These are phyloP conservation scores for Flaveria sonorensis DNA, from an alignment of 129 eudicot species.

Conservation along the genomic window DNA sequence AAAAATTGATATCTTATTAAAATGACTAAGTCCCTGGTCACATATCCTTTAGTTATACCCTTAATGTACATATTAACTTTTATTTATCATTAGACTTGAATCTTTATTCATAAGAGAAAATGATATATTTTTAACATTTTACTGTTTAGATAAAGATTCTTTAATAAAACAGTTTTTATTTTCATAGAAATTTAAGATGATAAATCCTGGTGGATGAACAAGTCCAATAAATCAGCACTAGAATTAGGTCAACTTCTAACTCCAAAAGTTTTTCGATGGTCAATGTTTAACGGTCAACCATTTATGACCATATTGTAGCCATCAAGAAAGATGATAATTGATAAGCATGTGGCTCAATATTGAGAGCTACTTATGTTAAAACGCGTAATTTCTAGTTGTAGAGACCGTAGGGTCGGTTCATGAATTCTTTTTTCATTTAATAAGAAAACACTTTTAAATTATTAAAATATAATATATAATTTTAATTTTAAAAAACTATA, in stretches of 20 bases:
- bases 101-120: too few species aligned
- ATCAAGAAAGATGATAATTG: slow-evolving; percentile 2
- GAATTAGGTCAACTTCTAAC: slow-evolving; percentile 42
- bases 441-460: not conserved
- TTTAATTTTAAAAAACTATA: not conserved
- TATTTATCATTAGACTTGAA: too few species aligned
- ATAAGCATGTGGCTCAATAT: not conserved
- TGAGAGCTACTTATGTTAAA: not conserved
- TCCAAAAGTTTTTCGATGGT: slow-evolving; percentile 12
- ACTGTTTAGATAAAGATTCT: too few species aligned
- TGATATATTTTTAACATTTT: too few species aligned
- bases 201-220: slow-evolving; percentile 4
- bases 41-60: too few species aligned
- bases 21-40: too few species aligned
- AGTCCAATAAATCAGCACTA: slow-evolving; percentile 26
- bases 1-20: too few species aligned
- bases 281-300: slow-evolving; percentile 29
- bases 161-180: not conserved
- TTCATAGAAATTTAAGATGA: not conserved
- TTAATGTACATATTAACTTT: too few species aligned
- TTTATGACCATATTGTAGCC: slow-evolving; percentile 27
- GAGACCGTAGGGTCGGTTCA: not conserved
- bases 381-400: slow-evolving; percentile 8
- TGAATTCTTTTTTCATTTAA: not conserved
- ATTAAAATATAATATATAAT: not conserved